These are phyloP conservation scores for Rusavskia elegans DNA, from an alignment of 495 filamentous ascomycete genomes.

Conservation along the genomic window DNA sequence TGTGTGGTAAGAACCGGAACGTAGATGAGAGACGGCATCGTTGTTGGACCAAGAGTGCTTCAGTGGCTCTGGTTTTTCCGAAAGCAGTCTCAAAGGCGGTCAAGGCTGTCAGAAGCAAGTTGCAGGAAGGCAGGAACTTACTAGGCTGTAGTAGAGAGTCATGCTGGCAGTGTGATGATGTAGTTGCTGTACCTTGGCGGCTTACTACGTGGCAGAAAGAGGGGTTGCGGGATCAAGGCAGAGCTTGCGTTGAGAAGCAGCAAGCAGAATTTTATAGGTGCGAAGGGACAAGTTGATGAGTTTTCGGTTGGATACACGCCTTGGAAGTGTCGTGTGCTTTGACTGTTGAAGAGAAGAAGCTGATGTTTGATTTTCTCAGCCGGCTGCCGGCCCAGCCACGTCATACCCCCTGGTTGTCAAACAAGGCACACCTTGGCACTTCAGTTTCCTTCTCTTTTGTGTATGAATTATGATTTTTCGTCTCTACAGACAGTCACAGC, in stretches of 20 bases:
- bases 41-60: not conserved
- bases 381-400: not conserved
- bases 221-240: not conserved
- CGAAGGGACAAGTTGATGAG: not conserved
- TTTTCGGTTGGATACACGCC: not conserved
- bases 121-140: constrained; percentile 32
- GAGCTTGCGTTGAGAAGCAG: not conserved
- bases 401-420: not conserved
- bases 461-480: too few species aligned
- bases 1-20: constrained; percentile 14
- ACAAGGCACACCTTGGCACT: not conserved
- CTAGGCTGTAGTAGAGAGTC: constrained; percentile 98
- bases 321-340: not conserved
- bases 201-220: not conserved
- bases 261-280: not conserved
- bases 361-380: not conserved
- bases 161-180: constrained; percentile 39
- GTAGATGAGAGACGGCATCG: constrained; percentile 23
- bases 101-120: not conserved
- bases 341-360: not conserved
- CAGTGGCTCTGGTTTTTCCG: not conserved
- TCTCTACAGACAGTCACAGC: too few species aligned
- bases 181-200: constrained; percentile 3
- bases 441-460: too few species aligned
- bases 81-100: not conserved